Evolutionary conservation across 768 basidiomycete species (phyloP).

Genomic region (Clitopilus passeckerianus): DNA sequence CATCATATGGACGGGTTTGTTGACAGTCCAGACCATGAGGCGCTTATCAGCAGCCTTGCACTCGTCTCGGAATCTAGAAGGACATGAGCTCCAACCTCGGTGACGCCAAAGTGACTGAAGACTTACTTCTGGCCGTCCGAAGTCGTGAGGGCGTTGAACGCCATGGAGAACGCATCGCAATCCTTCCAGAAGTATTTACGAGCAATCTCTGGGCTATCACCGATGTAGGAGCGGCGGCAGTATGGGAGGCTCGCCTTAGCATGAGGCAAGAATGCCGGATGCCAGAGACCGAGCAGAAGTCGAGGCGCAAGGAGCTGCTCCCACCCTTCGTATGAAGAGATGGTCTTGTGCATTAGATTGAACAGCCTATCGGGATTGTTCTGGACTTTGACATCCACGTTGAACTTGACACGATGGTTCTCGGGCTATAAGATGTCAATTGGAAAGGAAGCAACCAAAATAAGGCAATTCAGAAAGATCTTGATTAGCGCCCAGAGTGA

Average conservation of each 20-base stretch:
- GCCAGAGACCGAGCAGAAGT: conserved; percentile 82
- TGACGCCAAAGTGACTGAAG: conserved; percentile 8
- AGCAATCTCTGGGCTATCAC: conserved; percentile 63
- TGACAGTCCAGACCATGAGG: conserved; percentile 96
- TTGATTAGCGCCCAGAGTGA: conserved; percentile 9
- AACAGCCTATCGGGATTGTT: conserved; percentile 90
- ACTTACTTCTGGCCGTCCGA: conserved; percentile 69
- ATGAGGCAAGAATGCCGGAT: conserved; percentile 80
- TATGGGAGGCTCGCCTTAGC: conserved; percentile 78
- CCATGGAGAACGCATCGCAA: conserved; percentile 83
- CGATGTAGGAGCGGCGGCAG: conserved; percentile 83
- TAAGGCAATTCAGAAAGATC: neutral
- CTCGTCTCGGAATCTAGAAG: conserved; percentile 67
- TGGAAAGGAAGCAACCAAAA: conserved; percentile 2
- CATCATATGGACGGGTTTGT: conserved; percentile 84
- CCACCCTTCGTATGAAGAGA: conserved; percentile 65
- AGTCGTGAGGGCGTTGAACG: conserved; percentile 67
- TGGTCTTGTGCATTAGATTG: conserved; percentile 64
- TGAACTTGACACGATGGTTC: conserved; percentile 70
- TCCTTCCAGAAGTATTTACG: conserved; percentile 86
- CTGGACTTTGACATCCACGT: conserved; percentile 92
- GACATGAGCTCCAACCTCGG: conserved; percentile 2
- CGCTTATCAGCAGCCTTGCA: conserved; percentile 77
- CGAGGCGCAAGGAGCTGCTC: conserved; percentile 74
- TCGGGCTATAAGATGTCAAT: conserved; percentile 43